Conservation (phyloP, 192 early-diverging fungal genomes). For the Mortierella claussenii region DNA sequence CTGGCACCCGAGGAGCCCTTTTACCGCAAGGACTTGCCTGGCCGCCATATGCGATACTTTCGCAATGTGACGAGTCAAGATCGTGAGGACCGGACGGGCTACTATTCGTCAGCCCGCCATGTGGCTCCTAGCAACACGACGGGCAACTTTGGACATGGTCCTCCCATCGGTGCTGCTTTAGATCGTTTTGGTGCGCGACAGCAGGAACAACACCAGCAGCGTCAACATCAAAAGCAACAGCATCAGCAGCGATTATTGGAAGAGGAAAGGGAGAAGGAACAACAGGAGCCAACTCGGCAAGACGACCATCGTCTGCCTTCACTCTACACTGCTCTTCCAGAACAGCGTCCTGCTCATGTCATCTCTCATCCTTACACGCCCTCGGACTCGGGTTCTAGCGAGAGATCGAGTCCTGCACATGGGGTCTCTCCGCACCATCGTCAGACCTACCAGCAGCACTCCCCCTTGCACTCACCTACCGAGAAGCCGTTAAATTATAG, state of each 20-base stretch:
- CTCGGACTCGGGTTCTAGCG: slow-evolving; percentile 18
- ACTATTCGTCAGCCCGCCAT: slow-evolving; percentile 48
- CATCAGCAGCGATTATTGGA: no score
- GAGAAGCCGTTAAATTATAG: slow-evolving; percentile 17
- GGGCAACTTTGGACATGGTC: slow-evolving; percentile 51
- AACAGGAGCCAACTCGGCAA: slow-evolving; percentile 13
- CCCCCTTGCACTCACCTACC: slow-evolving; percentile 26
- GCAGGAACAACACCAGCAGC: slow-evolving; percentile 16
- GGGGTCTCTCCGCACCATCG: slow-evolving; percentile 9
- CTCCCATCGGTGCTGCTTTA: slow-evolving; percentile 33
- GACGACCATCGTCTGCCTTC: slow-evolving; percentile 33
- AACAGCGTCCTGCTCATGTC: slow-evolving; percentile 20
- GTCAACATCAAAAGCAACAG: slow-evolving; percentile 12
- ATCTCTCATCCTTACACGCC: slow-evolving; percentile 14
- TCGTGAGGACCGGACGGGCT: slow-evolving; percentile 38
- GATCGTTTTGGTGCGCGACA: slow-evolving; percentile 32
- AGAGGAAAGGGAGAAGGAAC: no score
- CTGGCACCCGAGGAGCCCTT: slow-evolving; percentile 45
- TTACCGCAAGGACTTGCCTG: slow-evolving; percentile 44
- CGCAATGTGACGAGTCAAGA: slow-evolving; percentile 51
- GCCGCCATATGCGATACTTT: slow-evolving; percentile 52
- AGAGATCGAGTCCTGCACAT: slow-evolving; percentile 23
- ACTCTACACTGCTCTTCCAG: slow-evolving; percentile 37
- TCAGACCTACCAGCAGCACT: slow-evolving; percentile 8
- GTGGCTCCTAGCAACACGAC: slow-evolving; percentile 49